phyloP scores from a whole-genome alignment of 805 yeast species.

The Nakazawaea ernobii region DNA sequence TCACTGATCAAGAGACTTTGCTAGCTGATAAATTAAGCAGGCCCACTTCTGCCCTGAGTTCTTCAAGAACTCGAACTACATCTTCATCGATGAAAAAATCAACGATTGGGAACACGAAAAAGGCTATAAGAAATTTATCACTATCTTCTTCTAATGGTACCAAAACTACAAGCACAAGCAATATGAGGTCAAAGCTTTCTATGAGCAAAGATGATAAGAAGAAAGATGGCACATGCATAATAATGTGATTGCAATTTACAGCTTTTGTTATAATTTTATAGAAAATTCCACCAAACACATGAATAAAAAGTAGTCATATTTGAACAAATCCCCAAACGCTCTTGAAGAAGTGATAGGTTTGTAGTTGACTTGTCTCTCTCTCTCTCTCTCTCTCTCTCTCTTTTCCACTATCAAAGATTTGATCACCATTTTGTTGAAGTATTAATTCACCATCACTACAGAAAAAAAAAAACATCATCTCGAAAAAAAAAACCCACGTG shows the following conservation, averaged over 20 bases:
- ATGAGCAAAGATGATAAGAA: not conserved
- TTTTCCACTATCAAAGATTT: too few species aligned
- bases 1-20: slow-evolving; percentile 2
- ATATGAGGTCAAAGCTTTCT: not conserved
- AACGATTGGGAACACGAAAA: not conserved
- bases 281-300: not conserved
- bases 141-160: not conserved
- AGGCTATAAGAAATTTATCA: slow-evolving; percentile 1
- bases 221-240: slow-evolving; percentile 6
- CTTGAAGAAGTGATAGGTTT: too few species aligned
- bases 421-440: too few species aligned
- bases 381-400: too few species aligned
- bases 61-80: not conserved
- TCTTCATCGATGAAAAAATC: not conserved
- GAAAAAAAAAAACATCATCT: too few species aligned
- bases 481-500: not conserved
- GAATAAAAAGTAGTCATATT: not conserved
- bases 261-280: not conserved
- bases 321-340: too few species aligned
- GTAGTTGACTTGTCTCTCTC: too few species aligned
- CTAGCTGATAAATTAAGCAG: not conserved
- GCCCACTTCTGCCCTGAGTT: not conserved
- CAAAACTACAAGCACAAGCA: not conserved
- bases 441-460: too few species aligned
- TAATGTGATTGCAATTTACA: slow-evolving; percentile 1